Percentiles rank a stretch among this genome's conserved stretches.
Evolutionary conservation across 2,329 filamentous ascomycete species (phyloP).

Genomic region (Fusarium sterilihyphosum): DNA sequence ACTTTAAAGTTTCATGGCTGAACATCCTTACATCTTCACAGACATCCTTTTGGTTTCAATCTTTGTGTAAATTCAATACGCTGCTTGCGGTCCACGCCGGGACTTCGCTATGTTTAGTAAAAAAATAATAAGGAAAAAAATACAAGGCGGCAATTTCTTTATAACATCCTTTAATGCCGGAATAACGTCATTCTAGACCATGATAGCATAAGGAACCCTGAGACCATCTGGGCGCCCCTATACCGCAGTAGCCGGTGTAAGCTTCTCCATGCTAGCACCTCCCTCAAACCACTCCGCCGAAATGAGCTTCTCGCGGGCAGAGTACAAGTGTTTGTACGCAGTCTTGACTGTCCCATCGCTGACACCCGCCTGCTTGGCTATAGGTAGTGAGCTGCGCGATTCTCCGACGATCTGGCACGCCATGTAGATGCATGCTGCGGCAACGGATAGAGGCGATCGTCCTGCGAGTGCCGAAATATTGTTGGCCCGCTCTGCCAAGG

Average conservation of each 20-base stretch:
- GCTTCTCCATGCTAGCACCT: conserved; percentile 75
- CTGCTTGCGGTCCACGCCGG: not conserved
- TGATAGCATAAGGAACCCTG: not conserved
- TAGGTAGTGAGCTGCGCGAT: conserved; percentile 82
- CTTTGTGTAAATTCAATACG: conserved; percentile 1
- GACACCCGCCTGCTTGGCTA: conserved; percentile 84
- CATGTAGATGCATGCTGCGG: conserved; percentile 97
- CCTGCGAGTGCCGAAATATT: conserved; percentile 85
- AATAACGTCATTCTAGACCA: not conserved
- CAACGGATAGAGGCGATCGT: conserved; percentile 91
- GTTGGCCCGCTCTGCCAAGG: conserved; percentile 80
- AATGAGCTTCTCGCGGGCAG: conserved; percentile 77
- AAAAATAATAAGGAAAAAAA: not conserved
- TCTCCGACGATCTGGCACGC: conserved; percentile 87
- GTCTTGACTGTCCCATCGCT: conserved; percentile 97
- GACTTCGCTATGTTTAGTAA: not conserved
- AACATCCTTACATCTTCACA: not conserved
- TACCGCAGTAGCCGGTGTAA: conserved; percentile 60
- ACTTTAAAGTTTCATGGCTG: not conserved
- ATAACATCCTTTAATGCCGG: not conserved
- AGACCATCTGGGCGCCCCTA: not conserved
- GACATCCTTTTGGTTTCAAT: not conserved
- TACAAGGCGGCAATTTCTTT: not conserved
- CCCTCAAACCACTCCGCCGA: conserved; percentile 78
- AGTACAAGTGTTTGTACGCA: conserved; percentile 89